These are phyloP conservation scores for Xylariomycetidae sp. DNA, from an alignment of 2,329 filamentous ascomycete genomes.

Conservation along the genomic window DNA sequence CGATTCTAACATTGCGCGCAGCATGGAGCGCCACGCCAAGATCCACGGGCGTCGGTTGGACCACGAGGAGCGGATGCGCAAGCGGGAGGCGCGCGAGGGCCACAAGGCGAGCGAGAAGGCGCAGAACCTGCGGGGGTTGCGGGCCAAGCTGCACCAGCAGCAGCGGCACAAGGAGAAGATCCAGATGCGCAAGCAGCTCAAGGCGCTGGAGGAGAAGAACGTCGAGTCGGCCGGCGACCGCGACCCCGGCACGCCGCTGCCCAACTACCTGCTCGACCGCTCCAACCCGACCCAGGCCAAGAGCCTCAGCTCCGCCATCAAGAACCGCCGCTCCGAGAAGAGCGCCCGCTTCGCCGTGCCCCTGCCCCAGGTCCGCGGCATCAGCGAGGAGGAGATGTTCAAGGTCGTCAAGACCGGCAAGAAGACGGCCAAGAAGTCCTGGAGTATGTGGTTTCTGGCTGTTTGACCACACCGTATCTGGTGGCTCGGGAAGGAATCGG, in stretches of 20 bases:
- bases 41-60: slow-evolving; percentile 26
- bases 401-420: slow-evolving; percentile 87
- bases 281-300: slow-evolving; percentile 53
- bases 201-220: slow-evolving; percentile 91
- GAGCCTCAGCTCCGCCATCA: slow-evolving; percentile 78
- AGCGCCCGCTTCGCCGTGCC: slow-evolving; percentile 90
- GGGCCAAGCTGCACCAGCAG: slow-evolving; percentile 90
- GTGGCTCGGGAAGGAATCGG: no score
- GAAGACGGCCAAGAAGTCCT: slow-evolving; percentile 72
- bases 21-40: slow-evolving; percentile 21
- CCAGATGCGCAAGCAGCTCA: slow-evolving; percentile 92
- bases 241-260: slow-evolving; percentile 74
- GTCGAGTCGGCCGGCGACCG: slow-evolving; percentile 79
- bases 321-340: slow-evolving; percentile 92
- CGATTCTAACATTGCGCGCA: no score
- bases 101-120: slow-evolving; percentile 86
- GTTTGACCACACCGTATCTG: slow-evolving; percentile 35
- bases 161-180: slow-evolving; percentile 97
- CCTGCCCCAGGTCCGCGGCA: slow-evolving; percentile 87
- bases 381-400: slow-evolving; percentile 83
- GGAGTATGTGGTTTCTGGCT: slow-evolving; percentile 68
- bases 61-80: slow-evolving; percentile 77
- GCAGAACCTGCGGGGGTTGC: slow-evolving; percentile 85
- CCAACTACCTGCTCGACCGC: slow-evolving; percentile 92
- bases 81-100: slow-evolving; percentile 79